A percentile compares a stretch with the other conserved stretches of the same genome.
Conservation (phyloP, 1,284 basidiomycete genomes). For the Boletus holoroseus region DNA sequence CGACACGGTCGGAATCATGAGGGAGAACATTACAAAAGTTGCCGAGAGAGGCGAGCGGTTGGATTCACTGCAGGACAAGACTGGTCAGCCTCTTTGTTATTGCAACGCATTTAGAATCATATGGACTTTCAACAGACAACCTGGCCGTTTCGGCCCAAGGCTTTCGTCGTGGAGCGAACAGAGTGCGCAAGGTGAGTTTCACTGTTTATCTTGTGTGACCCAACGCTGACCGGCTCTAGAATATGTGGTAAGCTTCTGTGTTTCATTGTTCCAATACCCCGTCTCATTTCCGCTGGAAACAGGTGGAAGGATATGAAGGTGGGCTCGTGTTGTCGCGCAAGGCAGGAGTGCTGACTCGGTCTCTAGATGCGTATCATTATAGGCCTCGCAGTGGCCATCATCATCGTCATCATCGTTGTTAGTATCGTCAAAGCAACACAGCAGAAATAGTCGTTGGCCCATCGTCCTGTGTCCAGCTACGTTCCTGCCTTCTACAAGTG, state of each 20-base stretch:
- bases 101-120: background rate
- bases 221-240: conserved; percentile 40
- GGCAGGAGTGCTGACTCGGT: conserved; percentile 7
- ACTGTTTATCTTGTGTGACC: conserved; percentile 18
- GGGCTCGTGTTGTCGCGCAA: conserved; percentile 19
- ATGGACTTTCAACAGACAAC: conserved; percentile 59
- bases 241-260: conserved; percentile 68
- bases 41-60: conserved; percentile 93
- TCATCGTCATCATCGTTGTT: conserved; percentile 91
- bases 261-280: background rate
- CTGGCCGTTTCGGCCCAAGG: conserved; percentile 98
- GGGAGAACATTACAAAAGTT: conserved; percentile 95
- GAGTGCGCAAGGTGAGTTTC: conserved; percentile 87
- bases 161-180: conserved; percentile 94
- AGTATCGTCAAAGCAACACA: conserved; percentile 80
- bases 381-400: conserved; percentile 78
- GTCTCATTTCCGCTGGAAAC: conserved; percentile 12
- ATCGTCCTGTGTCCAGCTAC: background rate
- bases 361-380: conserved; percentile 85
- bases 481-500: conserved; percentile 3
- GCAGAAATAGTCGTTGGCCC: conserved; percentile 37
- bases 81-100: conserved; percentile 57
- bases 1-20: conserved; percentile 94
- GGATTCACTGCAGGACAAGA: conserved; percentile 96
- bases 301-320: conserved; percentile 99